phyloP scores from a whole-genome alignment of 805 yeast species.

The Myxozyma sirexii region DNA sequence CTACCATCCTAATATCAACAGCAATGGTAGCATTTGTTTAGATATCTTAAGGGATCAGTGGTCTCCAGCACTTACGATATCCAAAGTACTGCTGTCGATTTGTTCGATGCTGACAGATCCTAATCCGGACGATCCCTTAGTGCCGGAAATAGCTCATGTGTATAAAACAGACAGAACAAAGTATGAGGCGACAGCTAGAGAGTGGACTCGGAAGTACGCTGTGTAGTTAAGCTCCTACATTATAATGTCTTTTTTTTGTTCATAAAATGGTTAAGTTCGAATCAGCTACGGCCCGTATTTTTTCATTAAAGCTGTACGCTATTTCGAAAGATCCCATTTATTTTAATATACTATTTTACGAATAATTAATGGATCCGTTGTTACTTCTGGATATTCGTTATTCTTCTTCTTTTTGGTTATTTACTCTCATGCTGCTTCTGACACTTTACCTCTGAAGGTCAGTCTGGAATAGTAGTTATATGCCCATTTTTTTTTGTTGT shows the following conservation, averaged over 20 bases:
- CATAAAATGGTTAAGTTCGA: conserved; percentile 1
- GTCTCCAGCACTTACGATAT: conserved; percentile 97
- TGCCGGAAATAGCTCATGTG: conserved; percentile 95
- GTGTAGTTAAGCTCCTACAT: conserved; percentile 52
- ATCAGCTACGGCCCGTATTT: conserved; percentile 4
- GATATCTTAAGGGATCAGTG: conserved; percentile 97
- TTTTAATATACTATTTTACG: background rate
- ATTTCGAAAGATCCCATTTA: background rate
- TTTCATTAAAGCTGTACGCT: background rate
- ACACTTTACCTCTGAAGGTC: too few species aligned
- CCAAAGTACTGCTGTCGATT: conserved; percentile 91
- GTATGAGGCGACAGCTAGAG: conserved; percentile 95
- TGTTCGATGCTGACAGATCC: conserved; percentile 97
- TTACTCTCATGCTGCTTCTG: too few species aligned
- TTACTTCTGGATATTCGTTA: background rate
- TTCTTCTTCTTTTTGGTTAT: background rate
- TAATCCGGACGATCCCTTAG: conserved; percentile 98
- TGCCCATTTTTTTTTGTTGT: background rate
- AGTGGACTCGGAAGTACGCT: conserved; percentile 98
- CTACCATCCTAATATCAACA: conserved; percentile 95
- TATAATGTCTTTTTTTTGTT: background rate
- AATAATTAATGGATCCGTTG: background rate
- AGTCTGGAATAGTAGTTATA: too few species aligned
- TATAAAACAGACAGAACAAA: conserved; percentile 92
- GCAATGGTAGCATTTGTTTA: conserved; percentile 93